These are phyloP conservation scores for Pelargonium cotyledonis DNA, from an alignment of 441 rosid species.

Conservation along the genomic window DNA sequence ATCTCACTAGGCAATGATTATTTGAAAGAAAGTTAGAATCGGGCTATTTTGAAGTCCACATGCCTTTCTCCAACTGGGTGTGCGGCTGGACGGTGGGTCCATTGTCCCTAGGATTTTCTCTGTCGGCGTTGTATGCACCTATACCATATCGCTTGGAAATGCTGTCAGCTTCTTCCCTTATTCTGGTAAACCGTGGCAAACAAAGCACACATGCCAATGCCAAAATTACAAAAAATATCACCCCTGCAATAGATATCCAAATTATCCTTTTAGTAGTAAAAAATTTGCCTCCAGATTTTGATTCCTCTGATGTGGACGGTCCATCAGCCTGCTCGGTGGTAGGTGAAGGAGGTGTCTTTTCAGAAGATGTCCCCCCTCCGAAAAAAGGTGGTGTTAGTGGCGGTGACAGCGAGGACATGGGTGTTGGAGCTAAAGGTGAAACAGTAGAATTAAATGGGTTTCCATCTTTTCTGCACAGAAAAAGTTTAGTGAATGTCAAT, in stretches of 20 bases:
- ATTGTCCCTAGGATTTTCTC: slow-evolving; percentile 32
- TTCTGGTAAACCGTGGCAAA: slow-evolving; percentile 38
- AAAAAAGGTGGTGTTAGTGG: slow-evolving; percentile 38
- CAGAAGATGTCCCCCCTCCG: slow-evolving; percentile 35
- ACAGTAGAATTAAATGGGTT: slow-evolving; percentile 78
- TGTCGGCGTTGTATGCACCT: slow-evolving; percentile 20
- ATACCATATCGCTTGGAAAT: slow-evolving; percentile 28
- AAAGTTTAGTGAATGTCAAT: slow-evolving; percentile 4
- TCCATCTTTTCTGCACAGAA: slow-evolving; percentile 71
- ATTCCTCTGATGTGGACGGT: slow-evolving; percentile 32
- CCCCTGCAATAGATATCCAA: slow-evolving; percentile 34
- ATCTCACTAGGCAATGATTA: slow-evolving; percentile 12
- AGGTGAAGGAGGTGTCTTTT: slow-evolving; percentile 49
- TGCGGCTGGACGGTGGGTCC: slow-evolving; percentile 28
- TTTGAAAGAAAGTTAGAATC: slow-evolving; percentile 1
- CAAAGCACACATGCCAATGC: slow-evolving; percentile 35
- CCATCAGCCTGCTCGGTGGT: slow-evolving; percentile 22
- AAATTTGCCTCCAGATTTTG: slow-evolving; percentile 34
- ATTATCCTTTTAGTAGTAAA: slow-evolving; percentile 35
- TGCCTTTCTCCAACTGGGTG: slow-evolving; percentile 42
- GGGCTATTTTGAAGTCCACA: slow-evolving; percentile 15
- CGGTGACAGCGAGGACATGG: slow-evolving; percentile 38
- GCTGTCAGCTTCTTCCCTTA: slow-evolving; percentile 23
- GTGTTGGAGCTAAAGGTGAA: slow-evolving; percentile 50
- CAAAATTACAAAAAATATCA: slow-evolving; percentile 25